Conservation (phyloP, 2,329 filamentous ascomycete species). For the Paramyrothecium sp. region DNA sequence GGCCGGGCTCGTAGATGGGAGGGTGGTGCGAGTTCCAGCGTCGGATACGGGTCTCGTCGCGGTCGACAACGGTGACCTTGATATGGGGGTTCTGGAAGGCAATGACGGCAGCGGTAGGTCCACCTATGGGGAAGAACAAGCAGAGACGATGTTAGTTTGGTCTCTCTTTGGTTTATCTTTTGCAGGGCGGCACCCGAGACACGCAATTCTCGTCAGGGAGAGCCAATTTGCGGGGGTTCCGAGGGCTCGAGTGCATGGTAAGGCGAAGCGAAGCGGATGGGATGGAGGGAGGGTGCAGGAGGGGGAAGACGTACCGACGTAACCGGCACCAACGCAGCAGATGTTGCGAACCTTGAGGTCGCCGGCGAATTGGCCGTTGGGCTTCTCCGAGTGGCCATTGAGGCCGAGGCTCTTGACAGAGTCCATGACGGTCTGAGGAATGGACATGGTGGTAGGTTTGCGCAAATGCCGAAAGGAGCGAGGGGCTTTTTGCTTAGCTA, state of each 20-base stretch:
- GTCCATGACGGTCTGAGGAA: conserved; percentile 21
- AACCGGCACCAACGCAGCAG: conserved; percentile 74
- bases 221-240: too few relatives aligned
- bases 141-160: conserved; percentile 8
- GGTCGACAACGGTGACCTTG: conserved; percentile 72
- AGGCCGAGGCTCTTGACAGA: conserved; percentile 28
- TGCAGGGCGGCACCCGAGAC: background rate
- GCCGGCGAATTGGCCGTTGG: conserved; percentile 24
- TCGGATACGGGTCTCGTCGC: conserved; percentile 62
- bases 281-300: background rate
- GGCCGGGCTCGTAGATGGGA: conserved; percentile 74
- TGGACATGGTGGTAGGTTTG: conserved; percentile 12
- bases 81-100: conserved; percentile 71
- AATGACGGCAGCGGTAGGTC: conserved; percentile 72
- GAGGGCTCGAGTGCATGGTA: too few relatives aligned
- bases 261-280: background rate
- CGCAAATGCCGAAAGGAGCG: background rate
- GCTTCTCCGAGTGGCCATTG: conserved; percentile 26
- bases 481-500: background rate
- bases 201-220: background rate
- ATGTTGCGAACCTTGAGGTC: conserved; percentile 52
- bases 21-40: conserved; percentile 73
- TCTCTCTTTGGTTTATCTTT: background rate
- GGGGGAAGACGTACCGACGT: conserved; percentile 60
- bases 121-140: conserved; percentile 47